Evolutionary conservation across 352 stramenopile species (phyloP).

Genomic region (Thalassiosira oceanica): DNA sequence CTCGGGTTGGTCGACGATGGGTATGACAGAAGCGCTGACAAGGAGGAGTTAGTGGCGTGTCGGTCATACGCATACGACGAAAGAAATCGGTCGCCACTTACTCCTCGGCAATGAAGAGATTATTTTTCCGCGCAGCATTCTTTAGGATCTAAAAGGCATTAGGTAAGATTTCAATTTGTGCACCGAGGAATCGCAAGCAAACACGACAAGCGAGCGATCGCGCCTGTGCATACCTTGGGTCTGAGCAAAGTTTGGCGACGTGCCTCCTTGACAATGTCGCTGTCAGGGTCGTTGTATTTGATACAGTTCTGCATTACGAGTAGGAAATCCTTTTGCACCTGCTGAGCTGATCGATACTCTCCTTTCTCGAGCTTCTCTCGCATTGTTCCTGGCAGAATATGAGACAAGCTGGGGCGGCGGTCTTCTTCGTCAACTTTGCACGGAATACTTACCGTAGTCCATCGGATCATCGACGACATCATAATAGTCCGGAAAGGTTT

Average conservation of each 20-base stretch:
- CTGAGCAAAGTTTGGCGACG: conserved; percentile 68
- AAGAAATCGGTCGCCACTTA: conserved; percentile 6
- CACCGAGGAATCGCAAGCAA: no score
- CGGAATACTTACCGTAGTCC: conserved; percentile 67
- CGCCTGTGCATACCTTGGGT: no score
- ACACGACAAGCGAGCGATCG: no score
- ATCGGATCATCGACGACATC: conserved; percentile 77
- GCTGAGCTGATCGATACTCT: conserved; percentile 79
- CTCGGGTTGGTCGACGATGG: conserved; percentile 33
- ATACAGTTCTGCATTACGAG: conserved; percentile 76
- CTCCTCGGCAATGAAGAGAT: conserved; percentile 78
- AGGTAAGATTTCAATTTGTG: no score
- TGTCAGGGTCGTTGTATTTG: conserved; percentile 75
- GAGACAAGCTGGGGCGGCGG: no score
- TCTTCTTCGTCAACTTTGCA: no score
- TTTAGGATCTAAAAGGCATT: no score
- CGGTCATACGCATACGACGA: background rate
- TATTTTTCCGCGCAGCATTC: conserved; percentile 71
- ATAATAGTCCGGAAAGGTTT: conserved; percentile 82
- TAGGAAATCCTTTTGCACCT: conserved; percentile 81
- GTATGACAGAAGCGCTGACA: conserved; percentile 37
- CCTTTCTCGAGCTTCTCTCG: conserved; percentile 76
- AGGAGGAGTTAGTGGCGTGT: background rate
- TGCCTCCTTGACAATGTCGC: conserved; percentile 78
- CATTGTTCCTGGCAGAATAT: conserved; percentile 55